Evolutionary conservation across 2,329 filamentous ascomycete species (phyloP), one percentile per base, ranked within the genome.

Genomic region (Aquanectria penicillioides): DNA sequence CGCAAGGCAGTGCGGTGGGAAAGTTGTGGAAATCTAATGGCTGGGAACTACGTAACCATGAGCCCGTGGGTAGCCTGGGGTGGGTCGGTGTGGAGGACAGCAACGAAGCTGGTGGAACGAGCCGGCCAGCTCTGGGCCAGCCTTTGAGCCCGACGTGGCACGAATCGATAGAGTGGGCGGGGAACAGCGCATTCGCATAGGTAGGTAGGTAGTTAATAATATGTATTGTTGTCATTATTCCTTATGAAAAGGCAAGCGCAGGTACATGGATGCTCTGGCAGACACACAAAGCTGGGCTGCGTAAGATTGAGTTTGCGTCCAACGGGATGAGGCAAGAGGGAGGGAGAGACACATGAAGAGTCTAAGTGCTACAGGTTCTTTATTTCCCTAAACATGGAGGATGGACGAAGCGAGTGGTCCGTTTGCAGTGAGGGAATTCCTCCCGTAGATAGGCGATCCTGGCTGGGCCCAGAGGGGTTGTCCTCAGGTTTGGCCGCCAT

Each of bases 141-240:
- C 67, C 48, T 58, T 52, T 63, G 59, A 43, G 47, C 57, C 67
- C 50, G 60, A 69, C 67, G 67, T 69, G 67, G 67, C 67, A 69
- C 60, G 62, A 67, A 63, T 69, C 43, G 56, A 64, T 62, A 62
- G 51, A 40, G 25, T 20, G 52, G 52, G 59, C 28, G 26, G 20
- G 18, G 43, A 51, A 40, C 46, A 57, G 18, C 37, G 20, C 47
- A 51, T 22, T 28, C 25, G 12, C 6, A 13, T 33, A n/a, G n/a
- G n/a, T n/a, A n/a, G n/a, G n/a, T n/a, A n/a, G n/a, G n/a, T n/a
- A n/a, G n/a, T n/a, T n/a, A n/a, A n/a, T n/a, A n/a, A n/a, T n/a
- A n/a, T n/a, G n/a, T n/a, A n/a, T n/a, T n/a, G n/a, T n/a, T n/a
- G n/a, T n/a, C 12, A 6, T 33, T 8, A 5, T 22, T 17, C 20